Evolutionary conservation across 78 protist genomes (phyloP), one percentile per base, ranked within the genome.

Genomic region (Speleostelium caveatum): DNA sequence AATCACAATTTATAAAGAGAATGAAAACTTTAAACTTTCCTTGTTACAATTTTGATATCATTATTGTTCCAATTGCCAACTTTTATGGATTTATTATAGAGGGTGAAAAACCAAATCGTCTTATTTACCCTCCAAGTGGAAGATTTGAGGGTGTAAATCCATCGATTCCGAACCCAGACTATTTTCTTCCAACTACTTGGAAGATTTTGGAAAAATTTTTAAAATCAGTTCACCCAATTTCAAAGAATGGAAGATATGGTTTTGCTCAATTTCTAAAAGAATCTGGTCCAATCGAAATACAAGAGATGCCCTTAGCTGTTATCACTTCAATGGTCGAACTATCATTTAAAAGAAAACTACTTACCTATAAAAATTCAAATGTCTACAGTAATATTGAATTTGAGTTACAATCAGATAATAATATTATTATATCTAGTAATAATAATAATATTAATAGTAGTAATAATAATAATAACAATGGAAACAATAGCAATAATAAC

Each of bases 211-310:
- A 83, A 55, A 39, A 33, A 30, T 83, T 83, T 45, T 69, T 83
- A 45, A 53, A 45, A 69, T 83, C 91, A 3, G 66, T 73, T 28
- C 91, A 83, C 59, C 91, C 91, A 83, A 55, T 83, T 41, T 83
- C 91, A 58, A 83, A 66, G 65, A 69, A 83, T 83, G 91, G 91
- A 7, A 53, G 91, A 56, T 83, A 83, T 69, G 91, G 91, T 24
- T 83, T 83, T 60, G 91, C 91, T 41, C 26, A 53, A 45, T 83
- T 69, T 63, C 39, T 83, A 38, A 83, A 83, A 58, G 80, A 83
- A 60, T 59, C 73, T 28, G 91, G 91, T 22, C 91, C 91, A 42
- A 39, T 3, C 45, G 91, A 83, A 60, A 58, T 83, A 6, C 35
- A 53, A 56, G 91, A 83, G 32, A 83, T 83, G 91, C 91, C 91